Evolutionary conservation across 1,139 yeast genomes (phyloP).

Genomic region (Pichia sp.): DNA sequence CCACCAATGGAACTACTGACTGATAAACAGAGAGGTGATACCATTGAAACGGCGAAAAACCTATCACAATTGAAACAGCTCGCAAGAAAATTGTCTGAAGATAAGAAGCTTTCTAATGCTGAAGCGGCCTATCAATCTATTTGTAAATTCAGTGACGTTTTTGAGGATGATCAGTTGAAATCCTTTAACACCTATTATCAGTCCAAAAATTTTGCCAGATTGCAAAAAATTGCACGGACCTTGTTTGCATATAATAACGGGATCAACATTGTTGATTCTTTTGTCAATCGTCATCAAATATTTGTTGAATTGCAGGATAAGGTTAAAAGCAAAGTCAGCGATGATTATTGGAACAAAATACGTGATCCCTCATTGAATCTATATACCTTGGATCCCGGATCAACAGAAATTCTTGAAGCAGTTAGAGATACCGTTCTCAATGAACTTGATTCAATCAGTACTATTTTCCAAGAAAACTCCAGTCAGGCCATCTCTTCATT

Average conservation of each 20-base stretch:
- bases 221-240: slow-evolving; percentile 76
- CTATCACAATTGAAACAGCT: slow-evolving; percentile 65
- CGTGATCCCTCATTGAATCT: slow-evolving; percentile 36
- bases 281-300: slow-evolving; percentile 73
- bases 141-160: slow-evolving; percentile 63
- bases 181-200: slow-evolving; percentile 49
- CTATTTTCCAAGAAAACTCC: slow-evolving; percentile 63
- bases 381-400: slow-evolving; percentile 19
- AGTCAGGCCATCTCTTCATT: slow-evolving; percentile 60
- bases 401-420: slow-evolving; percentile 18
- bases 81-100: slow-evolving; percentile 49
- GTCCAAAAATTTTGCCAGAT: slow-evolving; percentile 54
- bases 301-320: slow-evolving; percentile 45
- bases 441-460: slow-evolving; percentile 66
- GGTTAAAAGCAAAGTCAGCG: slow-evolving; percentile 18
- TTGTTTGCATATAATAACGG: slow-evolving; percentile 82
- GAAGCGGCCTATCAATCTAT: slow-evolving; percentile 44
- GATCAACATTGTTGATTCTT: slow-evolving; percentile 69
- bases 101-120: slow-evolving; percentile 39
- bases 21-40: slow-evolving; percentile 28
- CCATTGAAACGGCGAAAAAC: slow-evolving; percentile 53
- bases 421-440: slow-evolving; percentile 38
- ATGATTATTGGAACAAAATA: slow-evolving; percentile 37
- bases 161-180: slow-evolving; percentile 60
- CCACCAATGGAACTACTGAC: slow-evolving; percentile 53